Base-by-base conservation (phyloP, 176 grass and related monocot genomes). In the Hsuehochloa calcarea region DNA sequence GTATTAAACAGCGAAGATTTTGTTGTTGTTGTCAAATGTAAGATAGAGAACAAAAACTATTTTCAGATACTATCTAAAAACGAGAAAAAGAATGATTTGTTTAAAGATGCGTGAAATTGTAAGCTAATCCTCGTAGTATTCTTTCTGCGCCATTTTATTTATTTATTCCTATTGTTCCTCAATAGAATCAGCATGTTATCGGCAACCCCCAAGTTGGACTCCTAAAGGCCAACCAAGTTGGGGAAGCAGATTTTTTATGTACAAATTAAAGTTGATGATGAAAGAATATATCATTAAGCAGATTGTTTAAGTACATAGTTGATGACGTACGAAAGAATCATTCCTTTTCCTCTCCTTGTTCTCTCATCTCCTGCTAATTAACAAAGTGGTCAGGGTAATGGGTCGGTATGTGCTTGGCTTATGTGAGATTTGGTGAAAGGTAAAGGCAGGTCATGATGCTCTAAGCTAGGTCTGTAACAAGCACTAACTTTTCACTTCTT, bases 401-500 rank as follows among this genome's bases (percentile, higher is more conserved):
- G 69, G 43, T 74, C 22, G 40, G 45, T 68, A 68, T 68, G 26
- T 85, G 38, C 65, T 61, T 49, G 63, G 35, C 49, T 78, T 25
- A 69, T 58, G 45, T 47, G 45, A 47, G 45, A 47, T 47, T 47
- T 13, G 45, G 45, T 47, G 45, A 47, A 47, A 11, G 43, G 1
- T 11, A 45, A 45, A 10, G 12, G 37, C 65, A 22, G 8, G n/a
- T 35, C 39, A 22, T 44, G 46, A 58, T 68, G 27, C 16, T 12
- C 11, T 14, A 47, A 14, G n/a, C n/a, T n/a, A n/a, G 45, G 45
- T 38, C 74, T 58, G 46, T 61, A 75, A 84, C 84, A 70, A 56
- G 73, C 73, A 71, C 31, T 65, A 77, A n/a, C 60, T 75, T 90
- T 86, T 82, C 16, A 40, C 45, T 41, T 72, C 23, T 47, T 47